Base-by-base conservation (phyloP, 305 asterid species). In the Caryopteris hybrid region DNA sequence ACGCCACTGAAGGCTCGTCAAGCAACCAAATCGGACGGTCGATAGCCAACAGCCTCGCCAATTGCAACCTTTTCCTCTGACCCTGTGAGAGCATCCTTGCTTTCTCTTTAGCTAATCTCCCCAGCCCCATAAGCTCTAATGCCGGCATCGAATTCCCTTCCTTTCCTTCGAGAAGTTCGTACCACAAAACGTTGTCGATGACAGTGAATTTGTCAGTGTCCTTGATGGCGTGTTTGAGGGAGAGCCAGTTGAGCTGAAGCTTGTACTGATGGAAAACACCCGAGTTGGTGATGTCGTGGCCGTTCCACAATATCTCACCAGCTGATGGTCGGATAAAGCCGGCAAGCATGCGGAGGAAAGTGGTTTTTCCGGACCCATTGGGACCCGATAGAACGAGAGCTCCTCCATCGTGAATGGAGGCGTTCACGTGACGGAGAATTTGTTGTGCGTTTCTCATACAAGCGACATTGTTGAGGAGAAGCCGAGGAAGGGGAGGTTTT, bases 391-490 rank as follows among this genome's bases (percentile, higher is more conserved):
- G 85, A 34, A 81, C 74, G 41, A 92, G 90, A 52, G 95, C 96
- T 16, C 88, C 84, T 14, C 97, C 96, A 8, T 92, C 96, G 20
- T 89, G 90, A 72, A 92, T 46, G 64, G 97, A 76, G 58, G 71
- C 95, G 31, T 90, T 92, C 55, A 88, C 86, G 36, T 90, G 83
- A 11, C 96, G 97, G 38, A 85, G 84, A 72, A 91, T 88, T 76
- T 91, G 96, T 61, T 91, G 97, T 8, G 89, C 97, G 11, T 88
- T 91, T 85, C 97, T 84, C 96, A 91, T 88, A 83, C 97, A 91
- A 6, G 96, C 79, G 20, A 88, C 93, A 38, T 87, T 85, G 81
- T 80, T 79, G 1, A 88, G 87, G 68, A 84, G 88, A 68, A 86
- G 83, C 41, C 91, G 82, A 47, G 92, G 92, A 47, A 73, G 67